Conservation (phyloP, 2,329 filamentous ascomycete species). For the Trichophyton verrucosum region DNA sequence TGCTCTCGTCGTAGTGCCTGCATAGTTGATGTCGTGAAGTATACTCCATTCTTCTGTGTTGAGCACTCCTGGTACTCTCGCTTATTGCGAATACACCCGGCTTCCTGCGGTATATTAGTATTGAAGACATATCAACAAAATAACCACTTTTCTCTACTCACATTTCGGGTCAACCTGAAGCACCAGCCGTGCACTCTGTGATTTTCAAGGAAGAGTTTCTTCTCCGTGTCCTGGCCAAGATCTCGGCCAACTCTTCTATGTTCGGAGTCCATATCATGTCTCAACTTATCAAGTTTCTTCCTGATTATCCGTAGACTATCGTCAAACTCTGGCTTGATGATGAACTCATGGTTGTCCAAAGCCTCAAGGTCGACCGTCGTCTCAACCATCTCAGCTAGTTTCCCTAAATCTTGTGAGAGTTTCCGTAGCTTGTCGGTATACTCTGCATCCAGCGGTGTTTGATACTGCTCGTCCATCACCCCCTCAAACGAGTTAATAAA, state of each 20-base stretch:
- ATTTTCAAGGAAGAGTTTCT: slow-evolving; percentile 96
- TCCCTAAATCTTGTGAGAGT: slow-evolving; percentile 65
- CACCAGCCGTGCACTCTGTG: slow-evolving; percentile 95
- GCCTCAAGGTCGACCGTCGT: slow-evolving; percentile 94
- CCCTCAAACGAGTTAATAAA: slow-evolving; percentile 81
- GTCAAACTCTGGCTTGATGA: slow-evolving; percentile 98
- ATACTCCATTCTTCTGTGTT: slow-evolving; percentile 97
- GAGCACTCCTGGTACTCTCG: slow-evolving; percentile 84
- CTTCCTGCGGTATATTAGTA: slow-evolving; percentile 41
- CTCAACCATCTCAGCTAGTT: slow-evolving; percentile 94
- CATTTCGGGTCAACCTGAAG: slow-evolving; percentile 73
- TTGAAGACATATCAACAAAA: neutral
- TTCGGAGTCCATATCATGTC: slow-evolving; percentile 70
- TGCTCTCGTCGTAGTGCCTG: slow-evolving; percentile 76
- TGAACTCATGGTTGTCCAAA: slow-evolving; percentile 92
- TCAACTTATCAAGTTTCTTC: slow-evolving; percentile 76
- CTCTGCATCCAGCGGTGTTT: slow-evolving; percentile 68
- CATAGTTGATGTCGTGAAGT: slow-evolving; percentile 80
- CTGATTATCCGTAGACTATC: slow-evolving; percentile 76
- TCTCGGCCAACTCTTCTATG: slow-evolving; percentile 66
- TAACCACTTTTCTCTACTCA: slow-evolving; percentile 17
- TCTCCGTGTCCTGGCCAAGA: slow-evolving; percentile 83
- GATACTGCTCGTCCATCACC: slow-evolving; percentile 91
- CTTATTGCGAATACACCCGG: slow-evolving; percentile 85
- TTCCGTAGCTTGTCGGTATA: slow-evolving; percentile 76